Evolutionary conservation across 177 flowering plant species (phyloP), one percentile per base, ranked within the genome.

Genomic region (Tripterygium wilfordii): DNA sequence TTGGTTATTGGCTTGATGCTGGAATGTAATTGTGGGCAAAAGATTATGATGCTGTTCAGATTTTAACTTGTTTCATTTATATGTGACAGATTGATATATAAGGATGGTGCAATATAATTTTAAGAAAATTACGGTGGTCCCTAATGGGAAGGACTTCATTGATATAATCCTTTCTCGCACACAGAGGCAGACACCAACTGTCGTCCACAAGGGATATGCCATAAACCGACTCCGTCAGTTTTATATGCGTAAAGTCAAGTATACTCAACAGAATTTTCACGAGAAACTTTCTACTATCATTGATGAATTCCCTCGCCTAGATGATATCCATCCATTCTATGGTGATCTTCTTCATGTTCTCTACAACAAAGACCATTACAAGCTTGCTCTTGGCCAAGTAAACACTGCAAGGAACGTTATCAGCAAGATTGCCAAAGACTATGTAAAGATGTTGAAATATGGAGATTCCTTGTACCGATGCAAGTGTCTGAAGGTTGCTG

Each of bases 311-410:
- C 88, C 85, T 17, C 57, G 85, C 28, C 63, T 81, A 0, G 85
- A 76, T 53, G 82, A 70, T 38, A 76, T 81, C 54, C 88, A 81
- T 42, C 85, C 88, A 16, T 81, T 81, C 50, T 81, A 81, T 30
- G 80, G 82, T 8, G 88, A 81, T 31, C 75, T 81, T 17, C 78
- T 81, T 28, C 84, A 81, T 56, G 88, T 81, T 30, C 75, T 78
- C 2, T 81, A 81, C 49, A 78, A 81, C 60, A 81, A 81, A 31
- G 88, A 81, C 49, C 88, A 81, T 45, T 81, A 81, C 71, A 81
- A 81, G 64, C 88, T 81, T 53, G 84, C 88, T 3, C 77, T 78
- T 33, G 88, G 79, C 15, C 82, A 78, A 36, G 54, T 81, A 22
- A 73, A 81, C 35, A 74, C 84, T 45, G 88, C 88, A 0, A 65